phyloP scores from a whole-genome alignment of 495 filamentous ascomycete genomes.

The Trichoderma erinaceum region DNA sequence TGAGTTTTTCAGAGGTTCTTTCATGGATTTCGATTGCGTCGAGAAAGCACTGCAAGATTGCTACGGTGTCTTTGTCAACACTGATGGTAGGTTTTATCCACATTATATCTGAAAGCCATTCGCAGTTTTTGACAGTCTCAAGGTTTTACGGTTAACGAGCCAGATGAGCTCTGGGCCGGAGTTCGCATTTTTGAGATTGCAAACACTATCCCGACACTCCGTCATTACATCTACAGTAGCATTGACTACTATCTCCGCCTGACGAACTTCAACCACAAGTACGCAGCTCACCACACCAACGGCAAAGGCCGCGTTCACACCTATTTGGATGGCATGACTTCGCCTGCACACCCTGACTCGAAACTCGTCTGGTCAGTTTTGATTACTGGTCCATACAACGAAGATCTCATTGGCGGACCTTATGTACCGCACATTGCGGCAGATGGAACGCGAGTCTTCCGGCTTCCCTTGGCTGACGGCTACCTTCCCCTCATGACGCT shows the following conservation, averaged over 20 bases:
- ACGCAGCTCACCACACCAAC: constrained; percentile 12
- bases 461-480: constrained; percentile 2
- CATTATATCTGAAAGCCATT: too few relatives aligned
- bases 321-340: constrained; percentile 7
- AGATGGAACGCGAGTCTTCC: constrained; percentile 11
- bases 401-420: constrained; percentile 13
- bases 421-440: constrained; percentile 9
- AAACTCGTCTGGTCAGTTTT: constrained; percentile 8
- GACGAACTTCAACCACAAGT: constrained; percentile 15
- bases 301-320: constrained; percentile 15
- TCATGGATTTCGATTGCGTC: constrained; percentile 10
- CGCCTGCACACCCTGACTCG: constrained; percentile 5
- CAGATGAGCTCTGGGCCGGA: constrained; percentile 9
- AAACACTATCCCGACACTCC: constrained; percentile 14
- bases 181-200: constrained; percentile 15
- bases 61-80: constrained; percentile 15
- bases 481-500: constrained; percentile 10
- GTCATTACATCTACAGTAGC: constrained; percentile 11
- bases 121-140: not conserved
- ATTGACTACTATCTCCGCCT: constrained; percentile 15
- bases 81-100: constrained; percentile 1
- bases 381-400: constrained; percentile 8
- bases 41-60: constrained; percentile 6
- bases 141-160: constrained; percentile 10
- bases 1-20: constrained; percentile 9